Evolutionary conservation across 768 basidiomycete species (phyloP).

Genomic region (Leccinum variicolor): DNA sequence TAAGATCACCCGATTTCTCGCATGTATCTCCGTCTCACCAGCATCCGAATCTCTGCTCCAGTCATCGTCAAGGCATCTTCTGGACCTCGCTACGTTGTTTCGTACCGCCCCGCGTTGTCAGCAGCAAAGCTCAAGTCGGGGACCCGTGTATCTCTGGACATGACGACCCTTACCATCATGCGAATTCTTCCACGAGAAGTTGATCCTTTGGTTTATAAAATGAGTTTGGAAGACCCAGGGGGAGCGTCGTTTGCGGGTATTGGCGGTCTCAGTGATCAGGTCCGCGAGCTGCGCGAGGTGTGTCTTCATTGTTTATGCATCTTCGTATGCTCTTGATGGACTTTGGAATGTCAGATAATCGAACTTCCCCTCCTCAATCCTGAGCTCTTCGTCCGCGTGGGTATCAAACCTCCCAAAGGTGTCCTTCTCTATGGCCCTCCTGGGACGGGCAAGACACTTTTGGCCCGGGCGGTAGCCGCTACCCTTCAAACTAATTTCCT

Average conservation of each 20-base stretch:
- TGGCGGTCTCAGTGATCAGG: conserved; percentile 93
- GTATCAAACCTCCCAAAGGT: conserved; percentile 95
- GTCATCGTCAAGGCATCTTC: conserved; percentile 99
- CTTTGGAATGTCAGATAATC: conserved; percentile 61
- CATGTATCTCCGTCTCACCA: background rate
- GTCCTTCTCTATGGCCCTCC: conserved; percentile 96
- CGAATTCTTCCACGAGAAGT: conserved; percentile 96
- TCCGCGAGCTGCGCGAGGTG: conserved; percentile 93
- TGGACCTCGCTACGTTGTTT: conserved; percentile 97
- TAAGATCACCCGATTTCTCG: conserved; percentile 37
- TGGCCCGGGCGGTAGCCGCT: conserved; percentile 94
- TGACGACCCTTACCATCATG: conserved; percentile 99
- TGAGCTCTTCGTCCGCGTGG: conserved; percentile 92
- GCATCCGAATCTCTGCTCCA: conserved; percentile 21
- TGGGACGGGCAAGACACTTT: conserved; percentile 93
- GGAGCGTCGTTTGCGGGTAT: conserved; percentile 95
- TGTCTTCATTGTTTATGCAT: conserved; percentile 18
- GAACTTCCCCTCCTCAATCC: conserved; percentile 93
- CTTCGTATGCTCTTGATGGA: background rate
- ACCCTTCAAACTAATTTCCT: conserved; percentile 95
- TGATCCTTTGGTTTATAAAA: conserved; percentile 98
- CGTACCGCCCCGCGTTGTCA: conserved; percentile 91
- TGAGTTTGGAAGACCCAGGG: conserved; percentile 98
- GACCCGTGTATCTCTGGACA: conserved; percentile 95
- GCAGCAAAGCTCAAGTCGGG: conserved; percentile 88